Base-by-base conservation (phyloP, 2,329 filamentous ascomycete genomes). In the Neopestalotiopsis sp. region DNA sequence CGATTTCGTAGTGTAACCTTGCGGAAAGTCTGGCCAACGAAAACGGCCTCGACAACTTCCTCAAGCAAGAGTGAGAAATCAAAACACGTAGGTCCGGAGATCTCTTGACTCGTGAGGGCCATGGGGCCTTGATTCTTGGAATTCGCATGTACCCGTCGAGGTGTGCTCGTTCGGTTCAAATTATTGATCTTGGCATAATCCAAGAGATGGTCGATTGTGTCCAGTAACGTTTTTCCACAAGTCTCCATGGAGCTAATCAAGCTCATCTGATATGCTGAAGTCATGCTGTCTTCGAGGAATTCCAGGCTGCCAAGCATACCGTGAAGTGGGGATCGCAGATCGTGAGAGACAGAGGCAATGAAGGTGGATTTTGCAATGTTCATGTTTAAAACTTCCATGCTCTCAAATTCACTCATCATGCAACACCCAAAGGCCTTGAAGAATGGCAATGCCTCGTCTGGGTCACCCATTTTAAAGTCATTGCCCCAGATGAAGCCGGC, bases 301-400 rank as follows among this genome's bases (percentile, higher is more conserved):
- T 89, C 87, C 1, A 83, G 81, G 66, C 81, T 87, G 0, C 86
- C 84, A 0, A 91, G 76, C 34, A 90, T 84, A 1, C 88, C 89
- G 68, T 91, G 88, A 0, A 91, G 78, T 0, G 89, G 89, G 1
- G 85, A 88, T 3, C 89, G 82, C n/a, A 91, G 77, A 74, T 91
- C 89, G 72, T 91, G 89, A 3, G 85, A 88, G 4, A 91, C 84
- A 1, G 85, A 89, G 0, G 86, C 86, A 3, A 91, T 83, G 45
- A 89, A 85, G 68, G 89, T 87, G 1, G 84, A 84, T 74, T 89
- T 89, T 38, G 86, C 84, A 61, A 79, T 83, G 34, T 85, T 81
- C 0, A 80, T 78, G 13, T 75, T 73, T 7, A 76, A 65, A 0
- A 78, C 71, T 4, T 81, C 75, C 6, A 88, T 69, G 2, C 85